These are phyloP conservation scores for Annona squamosa DNA, from an alignment of 164 flowering plant species.

Conservation along the genomic window DNA sequence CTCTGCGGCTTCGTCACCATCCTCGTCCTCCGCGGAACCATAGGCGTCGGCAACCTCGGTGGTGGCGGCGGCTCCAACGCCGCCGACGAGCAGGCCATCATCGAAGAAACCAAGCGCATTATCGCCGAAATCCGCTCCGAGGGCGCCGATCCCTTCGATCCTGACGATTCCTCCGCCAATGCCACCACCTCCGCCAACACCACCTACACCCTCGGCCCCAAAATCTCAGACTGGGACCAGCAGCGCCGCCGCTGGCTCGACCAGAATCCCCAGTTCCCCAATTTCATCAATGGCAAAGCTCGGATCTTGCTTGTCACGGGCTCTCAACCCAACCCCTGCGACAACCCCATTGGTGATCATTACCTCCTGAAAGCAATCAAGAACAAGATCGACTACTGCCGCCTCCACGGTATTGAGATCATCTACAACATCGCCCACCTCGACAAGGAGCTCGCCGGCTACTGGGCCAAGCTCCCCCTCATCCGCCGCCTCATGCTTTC, in stretches of 20 bases:
- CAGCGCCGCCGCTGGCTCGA: slow-evolving; percentile 58
- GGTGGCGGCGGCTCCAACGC: slow-evolving; percentile 22
- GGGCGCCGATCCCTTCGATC: slow-evolving; percentile 40
- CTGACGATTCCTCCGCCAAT: slow-evolving; percentile 20
- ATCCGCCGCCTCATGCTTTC: slow-evolving; percentile 67
- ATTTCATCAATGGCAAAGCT: slow-evolving; percentile 36
- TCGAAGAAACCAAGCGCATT: slow-evolving; percentile 57
- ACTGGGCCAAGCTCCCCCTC: slow-evolving; percentile 89
- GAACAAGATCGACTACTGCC: slow-evolving; percentile 90
- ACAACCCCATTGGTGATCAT: slow-evolving; percentile 86
- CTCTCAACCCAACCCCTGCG: slow-evolving; percentile 80
- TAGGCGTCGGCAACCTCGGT: slow-evolving; percentile 62
- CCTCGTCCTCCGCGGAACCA: slow-evolving; percentile 83
- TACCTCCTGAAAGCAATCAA: slow-evolving; percentile 63
- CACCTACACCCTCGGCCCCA: slow-evolving; percentile 68
- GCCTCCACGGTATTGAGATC: slow-evolving; percentile 84
- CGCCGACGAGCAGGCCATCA: slow-evolving; percentile 36
- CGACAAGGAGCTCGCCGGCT: slow-evolving; percentile 79
- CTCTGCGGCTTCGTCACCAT: slow-evolving; percentile 86
- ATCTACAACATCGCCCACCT: slow-evolving; percentile 79
- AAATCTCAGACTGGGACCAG: slow-evolving; percentile 53
- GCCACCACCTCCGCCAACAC: slow-evolving; percentile 26
- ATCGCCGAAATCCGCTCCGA: slow-evolving; percentile 79
- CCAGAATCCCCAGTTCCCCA: slow-evolving; percentile 56
- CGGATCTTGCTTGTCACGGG: slow-evolving; percentile 70